Evolutionary conservation across 2,329 filamentous ascomycete species (phyloP).

Genomic region (Aspergillus alliaceus): DNA sequence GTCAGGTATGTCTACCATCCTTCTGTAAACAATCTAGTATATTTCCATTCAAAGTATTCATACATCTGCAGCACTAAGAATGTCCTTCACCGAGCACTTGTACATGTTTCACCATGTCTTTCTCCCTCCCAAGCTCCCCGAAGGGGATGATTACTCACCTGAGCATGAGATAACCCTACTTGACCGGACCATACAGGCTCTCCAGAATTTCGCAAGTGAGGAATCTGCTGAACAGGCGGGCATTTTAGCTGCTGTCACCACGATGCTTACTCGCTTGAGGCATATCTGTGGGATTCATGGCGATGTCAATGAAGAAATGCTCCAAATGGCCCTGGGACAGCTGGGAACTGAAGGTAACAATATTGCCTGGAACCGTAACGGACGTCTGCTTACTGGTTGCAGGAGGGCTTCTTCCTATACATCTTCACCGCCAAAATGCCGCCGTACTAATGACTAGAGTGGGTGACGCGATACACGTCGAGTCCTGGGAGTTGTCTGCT

Average conservation of each 20-base stretch:
- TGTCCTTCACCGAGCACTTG: no score
- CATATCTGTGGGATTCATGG: constrained; percentile 8
- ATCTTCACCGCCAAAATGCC: constrained; percentile 50
- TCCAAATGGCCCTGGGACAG: constrained; percentile 5
- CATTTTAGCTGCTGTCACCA: constrained; percentile 7
- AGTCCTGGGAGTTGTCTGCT: constrained; percentile 51
- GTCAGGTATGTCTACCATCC: no score
- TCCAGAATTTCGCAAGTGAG: constrained; percentile 18
- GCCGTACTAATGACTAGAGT: constrained; percentile 42
- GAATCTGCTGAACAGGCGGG: constrained; percentile 2
- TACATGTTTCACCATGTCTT: constrained; percentile 51
- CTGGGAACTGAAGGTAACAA: constrained; percentile 10
- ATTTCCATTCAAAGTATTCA: no score
- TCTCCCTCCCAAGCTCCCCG: constrained; percentile 50
- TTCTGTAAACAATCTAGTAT: no score
- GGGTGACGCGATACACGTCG: constrained; percentile 24
- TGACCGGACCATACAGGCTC: constrained; percentile 16
- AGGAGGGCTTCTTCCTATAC: constrained; percentile 35
- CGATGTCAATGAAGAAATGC: constrained; percentile 11
- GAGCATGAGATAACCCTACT: constrained; percentile 26
- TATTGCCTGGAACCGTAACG: not conserved
- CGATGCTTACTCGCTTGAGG: constrained; percentile 17
- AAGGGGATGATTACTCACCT: constrained; percentile 33
- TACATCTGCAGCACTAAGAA: no score
- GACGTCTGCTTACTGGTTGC: not conserved